Percentiles rank a stretch among this genome's conserved stretches.
Evolutionary conservation across 2,329 filamentous ascomycete genomes (phyloP).

Genomic region (Karstenula rhodostoma): DNA sequence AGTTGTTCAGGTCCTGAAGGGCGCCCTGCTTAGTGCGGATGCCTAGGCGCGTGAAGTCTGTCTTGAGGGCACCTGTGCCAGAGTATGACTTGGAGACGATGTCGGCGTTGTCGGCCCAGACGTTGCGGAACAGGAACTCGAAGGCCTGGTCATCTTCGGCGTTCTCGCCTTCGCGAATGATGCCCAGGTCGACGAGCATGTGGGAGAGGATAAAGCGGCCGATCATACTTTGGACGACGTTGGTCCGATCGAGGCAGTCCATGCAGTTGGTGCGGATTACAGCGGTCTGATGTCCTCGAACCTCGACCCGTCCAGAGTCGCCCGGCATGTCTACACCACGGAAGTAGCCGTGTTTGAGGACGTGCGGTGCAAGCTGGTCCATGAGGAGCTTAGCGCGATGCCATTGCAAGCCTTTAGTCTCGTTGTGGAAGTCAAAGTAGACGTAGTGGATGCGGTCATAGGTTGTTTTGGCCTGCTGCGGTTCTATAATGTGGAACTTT

Average conservation of each 20-base stretch:
- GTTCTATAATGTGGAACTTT: conserved; percentile 82
- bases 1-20: conserved; percentile 86
- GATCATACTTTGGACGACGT: conserved; percentile 97
- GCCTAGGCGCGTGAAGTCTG: conserved; percentile 94
- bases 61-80: conserved; percentile 96
- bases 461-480: conserved; percentile 64
- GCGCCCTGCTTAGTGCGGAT: conserved; percentile 85
- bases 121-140: conserved; percentile 91
- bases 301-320: conserved; percentile 76
- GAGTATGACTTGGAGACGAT: conserved; percentile 93
- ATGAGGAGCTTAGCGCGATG: conserved; percentile 88
- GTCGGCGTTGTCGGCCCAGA: conserved; percentile 99
- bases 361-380: conserved; percentile 78
- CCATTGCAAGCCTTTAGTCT: conserved; percentile 95
- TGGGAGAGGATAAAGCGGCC: conserved; percentile 87
- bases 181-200: conserved; percentile 84
- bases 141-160: conserved; percentile 84
- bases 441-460: conserved; percentile 92
- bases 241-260: conserved; percentile 98
- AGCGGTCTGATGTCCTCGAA: conserved; percentile 81
- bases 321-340: conserved; percentile 86
- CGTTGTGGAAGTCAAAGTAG: conserved; percentile 98
- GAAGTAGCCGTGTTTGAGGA: conserved; percentile 88
- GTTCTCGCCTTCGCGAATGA: conserved; percentile 77
- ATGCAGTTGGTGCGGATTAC: conserved; percentile 98